Evolutionary conservation across 139 green algal genomes (phyloP).

Genomic region (Zygnema cylindricum): DNA sequence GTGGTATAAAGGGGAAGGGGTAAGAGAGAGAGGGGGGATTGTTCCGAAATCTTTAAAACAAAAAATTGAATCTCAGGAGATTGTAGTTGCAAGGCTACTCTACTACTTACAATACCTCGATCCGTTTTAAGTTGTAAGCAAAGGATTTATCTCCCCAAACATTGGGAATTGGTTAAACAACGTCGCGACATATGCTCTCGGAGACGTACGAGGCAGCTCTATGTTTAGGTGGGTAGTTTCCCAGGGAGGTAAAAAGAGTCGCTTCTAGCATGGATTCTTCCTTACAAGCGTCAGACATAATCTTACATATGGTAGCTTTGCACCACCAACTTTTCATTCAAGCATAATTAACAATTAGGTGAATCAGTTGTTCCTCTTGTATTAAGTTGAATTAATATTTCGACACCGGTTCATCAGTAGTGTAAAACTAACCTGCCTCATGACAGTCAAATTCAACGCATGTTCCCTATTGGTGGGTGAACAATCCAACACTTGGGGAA

Average conservation of each 20-base stretch:
- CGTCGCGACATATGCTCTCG: not conserved
- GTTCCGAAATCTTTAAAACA: not conserved
- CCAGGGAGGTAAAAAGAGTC: not conserved
- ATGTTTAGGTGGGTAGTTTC: too few species aligned
- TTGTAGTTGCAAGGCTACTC: not conserved
- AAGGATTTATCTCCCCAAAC: conserved; percentile 2
- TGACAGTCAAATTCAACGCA: too few species aligned
- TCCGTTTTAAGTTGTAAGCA: not conserved
- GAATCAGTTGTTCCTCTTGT: not conserved
- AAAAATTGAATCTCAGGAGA: not conserved
- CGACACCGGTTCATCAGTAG: too few species aligned
- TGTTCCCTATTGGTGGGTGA: too few species aligned
- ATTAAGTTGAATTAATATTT: not conserved
- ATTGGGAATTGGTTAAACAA: not conserved
- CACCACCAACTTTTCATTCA: not conserved
- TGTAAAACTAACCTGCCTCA: too few species aligned
- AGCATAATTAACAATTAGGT: not conserved
- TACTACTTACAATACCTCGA: not conserved
- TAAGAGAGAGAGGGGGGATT: not conserved
- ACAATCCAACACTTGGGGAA: too few species aligned
- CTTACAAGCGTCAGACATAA: not conserved
- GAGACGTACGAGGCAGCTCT: too few species aligned
- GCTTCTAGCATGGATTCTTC: not conserved
- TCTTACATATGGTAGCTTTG: not conserved
- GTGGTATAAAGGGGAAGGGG: not conserved